phyloP scores from a whole-genome alignment of 768 basidiomycete genomes.

The Pseudohyphozyma bogoriensis region DNA sequence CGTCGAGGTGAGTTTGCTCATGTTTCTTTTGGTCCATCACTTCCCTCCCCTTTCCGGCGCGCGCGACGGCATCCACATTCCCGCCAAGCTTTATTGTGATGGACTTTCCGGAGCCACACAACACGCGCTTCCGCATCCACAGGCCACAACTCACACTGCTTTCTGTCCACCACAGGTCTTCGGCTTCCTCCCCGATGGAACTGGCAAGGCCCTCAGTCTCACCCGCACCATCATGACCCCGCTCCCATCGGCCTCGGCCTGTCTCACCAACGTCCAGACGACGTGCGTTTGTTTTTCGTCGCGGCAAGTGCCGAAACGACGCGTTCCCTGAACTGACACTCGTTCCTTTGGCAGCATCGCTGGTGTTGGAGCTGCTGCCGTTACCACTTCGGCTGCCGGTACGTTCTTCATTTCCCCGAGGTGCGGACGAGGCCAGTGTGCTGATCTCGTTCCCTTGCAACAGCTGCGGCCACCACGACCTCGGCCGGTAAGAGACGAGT shows the following conservation, averaged over 20 bases:
- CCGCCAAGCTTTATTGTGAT: too few relatives aligned
- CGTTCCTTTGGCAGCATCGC: not conserved
- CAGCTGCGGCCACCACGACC: too few relatives aligned
- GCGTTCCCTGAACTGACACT: not conserved
- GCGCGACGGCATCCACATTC: too few relatives aligned
- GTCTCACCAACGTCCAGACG: conserved; percentile 2
- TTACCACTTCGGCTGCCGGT: not conserved
- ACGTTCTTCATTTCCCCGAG: too few relatives aligned
- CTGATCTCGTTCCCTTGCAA: too few relatives aligned
- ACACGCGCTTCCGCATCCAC: too few relatives aligned
- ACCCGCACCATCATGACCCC: conserved; percentile 10
- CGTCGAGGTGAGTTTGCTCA: conserved; percentile 22
- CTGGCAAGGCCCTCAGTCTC: conserved; percentile 28
- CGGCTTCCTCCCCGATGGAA: conserved; percentile 28
- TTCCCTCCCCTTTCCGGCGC: too few relatives aligned
- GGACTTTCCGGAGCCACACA: too few relatives aligned
- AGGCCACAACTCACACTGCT: too few relatives aligned
- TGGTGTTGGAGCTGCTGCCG: not conserved
- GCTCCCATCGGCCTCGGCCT: conserved; percentile 13
- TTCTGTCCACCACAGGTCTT: conserved; percentile 9
- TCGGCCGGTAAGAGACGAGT: too few relatives aligned
- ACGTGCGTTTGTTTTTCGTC: not conserved
- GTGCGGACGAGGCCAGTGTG: too few relatives aligned
- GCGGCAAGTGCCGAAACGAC: not conserved
- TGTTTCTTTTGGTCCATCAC: not conserved